A percentile compares a stretch with the other conserved stretches of the same genome.
phyloP scores from a whole-genome alignment of 2,329 filamentous ascomycete species.

The Stachybotrys chartarum region DNA sequence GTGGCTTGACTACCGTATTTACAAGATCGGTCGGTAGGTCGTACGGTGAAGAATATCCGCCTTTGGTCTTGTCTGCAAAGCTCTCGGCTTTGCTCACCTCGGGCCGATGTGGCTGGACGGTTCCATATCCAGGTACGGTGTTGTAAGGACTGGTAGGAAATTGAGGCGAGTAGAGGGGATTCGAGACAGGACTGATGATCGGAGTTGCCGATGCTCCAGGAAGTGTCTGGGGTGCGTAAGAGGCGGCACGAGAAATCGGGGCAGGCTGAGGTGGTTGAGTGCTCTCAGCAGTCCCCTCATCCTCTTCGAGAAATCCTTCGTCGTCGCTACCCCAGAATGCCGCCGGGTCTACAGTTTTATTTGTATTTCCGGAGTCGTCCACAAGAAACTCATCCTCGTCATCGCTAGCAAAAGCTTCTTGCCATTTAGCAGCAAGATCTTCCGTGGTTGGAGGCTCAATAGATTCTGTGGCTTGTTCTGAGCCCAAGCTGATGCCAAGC shows the following conservation, averaged over 20 bases:
- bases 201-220: background rate
- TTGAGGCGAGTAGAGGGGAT: background rate
- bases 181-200: background rate
- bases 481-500: background rate
- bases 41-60: constrained; percentile 89
- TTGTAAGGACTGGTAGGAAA: constrained; percentile 17
- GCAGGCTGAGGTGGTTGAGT: constrained; percentile 4
- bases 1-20: constrained; percentile 48
- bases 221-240: constrained; percentile 12
- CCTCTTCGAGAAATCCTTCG: constrained; percentile 76
- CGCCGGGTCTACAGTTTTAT: constrained; percentile 48
- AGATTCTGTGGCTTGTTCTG: background rate
- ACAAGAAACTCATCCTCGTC: constrained; percentile 62
- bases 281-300: constrained; percentile 31
- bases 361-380: constrained; percentile 42
- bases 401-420: constrained; percentile 69
- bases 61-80: constrained; percentile 84
- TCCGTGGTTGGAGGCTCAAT: constrained; percentile 32
- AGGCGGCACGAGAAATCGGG: constrained; percentile 4
- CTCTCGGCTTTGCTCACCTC: constrained; percentile 61
- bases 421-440: constrained; percentile 75
- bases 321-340: constrained; percentile 76
- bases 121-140: constrained; percentile 26
- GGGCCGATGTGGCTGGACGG: constrained; percentile 29
- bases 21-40: constrained; percentile 84